Evolutionary conservation across 169 alveolate genomes (phyloP).

Genomic region (Plasmodium relictum): DNA sequence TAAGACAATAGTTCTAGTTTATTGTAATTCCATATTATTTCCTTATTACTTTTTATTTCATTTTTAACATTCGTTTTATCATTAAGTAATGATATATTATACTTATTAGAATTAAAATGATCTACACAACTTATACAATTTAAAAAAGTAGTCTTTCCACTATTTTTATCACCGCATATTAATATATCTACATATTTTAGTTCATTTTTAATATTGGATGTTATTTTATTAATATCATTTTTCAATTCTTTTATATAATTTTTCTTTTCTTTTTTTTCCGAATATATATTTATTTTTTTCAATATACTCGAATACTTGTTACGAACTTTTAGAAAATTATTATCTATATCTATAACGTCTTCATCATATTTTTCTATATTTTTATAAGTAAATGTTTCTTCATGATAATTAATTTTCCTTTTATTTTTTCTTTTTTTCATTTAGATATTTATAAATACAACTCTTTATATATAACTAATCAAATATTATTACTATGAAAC

Average conservation of each 20-base stretch:
- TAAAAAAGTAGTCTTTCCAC: conserved; percentile 69
- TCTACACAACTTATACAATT: conserved; percentile 70
- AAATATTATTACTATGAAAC: background rate
- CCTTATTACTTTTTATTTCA: background rate
- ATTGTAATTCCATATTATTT: conserved; percentile 56
- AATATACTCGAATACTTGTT: conserved; percentile 9
- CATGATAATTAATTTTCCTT: conserved; percentile 18
- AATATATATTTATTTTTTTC: conserved; percentile 32
- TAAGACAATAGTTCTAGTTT: conserved; percentile 50
- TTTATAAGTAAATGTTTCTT: conserved; percentile 58
- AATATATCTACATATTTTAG: conserved; percentile 60
- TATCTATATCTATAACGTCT: conserved; percentile 65
- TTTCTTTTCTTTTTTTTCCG: background rate
- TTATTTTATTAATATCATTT: background rate
- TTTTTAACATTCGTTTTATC: background rate
- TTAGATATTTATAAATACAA: background rate
- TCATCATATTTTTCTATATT: conserved; percentile 69
- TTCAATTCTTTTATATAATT: background rate
- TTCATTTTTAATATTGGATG: conserved; percentile 29
- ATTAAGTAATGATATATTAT: background rate
- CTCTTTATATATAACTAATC: too few relatives aligned
- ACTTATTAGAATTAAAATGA: background rate
- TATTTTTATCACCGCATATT: conserved; percentile 69
- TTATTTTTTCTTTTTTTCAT: conserved; percentile 21
- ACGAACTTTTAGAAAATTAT: conserved; percentile 20